These are phyloP conservation scores for Corylus americana DNA, from an alignment of 306 rosid genomes.

Conservation along the genomic window DNA sequence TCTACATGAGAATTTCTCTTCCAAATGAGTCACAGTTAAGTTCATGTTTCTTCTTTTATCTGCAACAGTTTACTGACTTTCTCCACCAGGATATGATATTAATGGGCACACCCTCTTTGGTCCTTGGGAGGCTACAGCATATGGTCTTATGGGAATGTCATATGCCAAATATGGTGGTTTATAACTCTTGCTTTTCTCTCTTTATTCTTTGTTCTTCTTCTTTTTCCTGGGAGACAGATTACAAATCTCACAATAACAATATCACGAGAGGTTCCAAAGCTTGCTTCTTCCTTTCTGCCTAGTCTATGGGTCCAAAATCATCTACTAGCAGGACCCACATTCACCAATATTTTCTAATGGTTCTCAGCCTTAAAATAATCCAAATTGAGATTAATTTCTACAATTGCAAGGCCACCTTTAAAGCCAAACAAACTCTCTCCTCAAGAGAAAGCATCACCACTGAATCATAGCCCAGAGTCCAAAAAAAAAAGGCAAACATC, in stretches of 20 bases:
- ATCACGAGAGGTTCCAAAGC: background rate
- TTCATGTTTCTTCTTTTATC: background rate
- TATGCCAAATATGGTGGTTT: too few relatives aligned
- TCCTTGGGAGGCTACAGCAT: background rate
- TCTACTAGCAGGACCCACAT: background rate
- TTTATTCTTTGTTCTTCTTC: background rate
- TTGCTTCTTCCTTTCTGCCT: background rate
- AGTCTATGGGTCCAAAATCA: background rate
- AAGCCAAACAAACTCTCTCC: background rate
- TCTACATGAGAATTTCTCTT: background rate
- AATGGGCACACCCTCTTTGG: background rate
- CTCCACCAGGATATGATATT: background rate
- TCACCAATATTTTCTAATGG: background rate
- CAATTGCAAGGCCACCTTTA: background rate
- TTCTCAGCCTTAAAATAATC: background rate
- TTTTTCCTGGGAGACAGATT: background rate
- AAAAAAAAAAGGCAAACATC: background rate
- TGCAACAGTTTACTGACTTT: background rate
- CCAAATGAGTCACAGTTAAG: background rate
- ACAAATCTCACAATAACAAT: background rate
- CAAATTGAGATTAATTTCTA: background rate
- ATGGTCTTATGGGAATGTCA: background rate
- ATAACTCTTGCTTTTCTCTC: too few relatives aligned
- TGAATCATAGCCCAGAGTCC: background rate
- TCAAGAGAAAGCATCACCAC: background rate